A percentile compares a stretch with the other conserved stretches of the same genome.
Conservation (phyloP, 495 filamentous ascomycete genomes). For the Evansstolkia leycettana region DNA sequence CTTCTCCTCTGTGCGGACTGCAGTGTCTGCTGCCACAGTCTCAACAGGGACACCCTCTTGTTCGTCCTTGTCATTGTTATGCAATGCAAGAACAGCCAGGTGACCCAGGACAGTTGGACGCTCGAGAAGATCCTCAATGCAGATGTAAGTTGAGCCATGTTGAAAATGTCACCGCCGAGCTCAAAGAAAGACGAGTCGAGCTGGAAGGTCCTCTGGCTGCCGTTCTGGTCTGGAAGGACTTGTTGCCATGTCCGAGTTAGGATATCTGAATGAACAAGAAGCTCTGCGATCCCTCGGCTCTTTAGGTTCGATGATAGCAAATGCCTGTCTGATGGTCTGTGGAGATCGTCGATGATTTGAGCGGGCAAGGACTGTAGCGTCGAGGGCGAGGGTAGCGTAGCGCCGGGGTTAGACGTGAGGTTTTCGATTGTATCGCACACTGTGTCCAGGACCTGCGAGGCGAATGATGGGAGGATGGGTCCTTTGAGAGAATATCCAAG, state of each 20-base stretch:
- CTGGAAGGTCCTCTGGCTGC: slow-evolving; percentile 18
- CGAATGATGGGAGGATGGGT: slow-evolving; percentile 26
- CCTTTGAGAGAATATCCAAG: slow-evolving; percentile 35
- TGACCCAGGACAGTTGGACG: slow-evolving; percentile 38
- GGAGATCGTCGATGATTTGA: slow-evolving; percentile 17
- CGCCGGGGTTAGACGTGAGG: slow-evolving; percentile 31
- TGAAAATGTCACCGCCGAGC: slow-evolving; percentile 41
- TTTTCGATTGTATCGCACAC: slow-evolving; percentile 33
- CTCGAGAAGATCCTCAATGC: slow-evolving; percentile 38
- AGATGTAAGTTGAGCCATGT: slow-evolving; percentile 34
- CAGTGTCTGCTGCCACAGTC: too few relatives aligned
- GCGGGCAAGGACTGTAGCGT: slow-evolving; percentile 23
- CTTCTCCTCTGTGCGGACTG: too few relatives aligned
- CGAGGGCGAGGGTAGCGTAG: slow-evolving; percentile 28
- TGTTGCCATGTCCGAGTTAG: slow-evolving; percentile 39
- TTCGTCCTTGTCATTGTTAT: slow-evolving; percentile 9
- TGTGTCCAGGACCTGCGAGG: slow-evolving; percentile 34
- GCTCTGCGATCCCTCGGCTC: slow-evolving; percentile 31
- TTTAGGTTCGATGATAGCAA: slow-evolving; percentile 27
- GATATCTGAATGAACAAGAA: slow-evolving; percentile 33
- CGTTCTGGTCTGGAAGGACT: slow-evolving; percentile 24
- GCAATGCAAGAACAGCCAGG: slow-evolving; percentile 30
- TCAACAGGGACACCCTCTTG: background rate
- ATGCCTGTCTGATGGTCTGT: slow-evolving; percentile 14
- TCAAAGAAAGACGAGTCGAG: slow-evolving; percentile 40